Percentiles rank a stretch among this genome's conserved stretches.
These are phyloP conservation scores for Penicillium glabrum DNA, from an alignment of 2,329 filamentous ascomycete genomes.

Conservation along the genomic window DNA sequence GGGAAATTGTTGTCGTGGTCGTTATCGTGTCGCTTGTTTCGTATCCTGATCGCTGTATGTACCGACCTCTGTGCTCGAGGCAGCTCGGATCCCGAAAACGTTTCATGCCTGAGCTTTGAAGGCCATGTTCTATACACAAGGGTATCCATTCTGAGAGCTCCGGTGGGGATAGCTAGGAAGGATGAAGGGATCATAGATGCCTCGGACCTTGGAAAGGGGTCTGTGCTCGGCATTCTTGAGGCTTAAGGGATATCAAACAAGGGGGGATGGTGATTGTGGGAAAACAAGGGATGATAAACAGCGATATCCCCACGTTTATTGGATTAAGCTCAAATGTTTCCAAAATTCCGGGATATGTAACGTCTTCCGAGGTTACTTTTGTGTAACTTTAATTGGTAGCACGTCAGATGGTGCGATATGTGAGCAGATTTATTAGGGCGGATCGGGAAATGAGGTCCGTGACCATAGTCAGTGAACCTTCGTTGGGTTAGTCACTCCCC, in stretches of 20 bases:
- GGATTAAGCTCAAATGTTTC: not conserved
- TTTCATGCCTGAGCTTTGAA: not conserved
- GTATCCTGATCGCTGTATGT: not conserved
- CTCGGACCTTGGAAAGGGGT: not conserved
- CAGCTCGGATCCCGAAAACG: not conserved
- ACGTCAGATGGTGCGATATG: not conserved
- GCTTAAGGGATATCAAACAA: not conserved
- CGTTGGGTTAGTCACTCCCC: too few relatives aligned
- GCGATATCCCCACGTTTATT: not conserved
- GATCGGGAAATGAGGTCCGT: not conserved
- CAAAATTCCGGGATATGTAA: not conserved
- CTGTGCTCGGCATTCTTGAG: not conserved
- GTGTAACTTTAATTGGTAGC: not conserved
- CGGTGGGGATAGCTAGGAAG: not conserved
- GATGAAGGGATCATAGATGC: slow-evolving; percentile 2
- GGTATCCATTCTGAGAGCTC: not conserved
- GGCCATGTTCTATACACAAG: not conserved
- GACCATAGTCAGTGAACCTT: not conserved
- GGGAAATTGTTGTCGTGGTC: not conserved
- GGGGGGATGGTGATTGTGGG: not conserved
- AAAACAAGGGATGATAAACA: not conserved
- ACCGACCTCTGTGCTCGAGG: not conserved
- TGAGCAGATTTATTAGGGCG: not conserved
- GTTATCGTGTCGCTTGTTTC: not conserved
- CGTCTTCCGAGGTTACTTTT: not conserved